A percentile compares a stretch with the other conserved stretches of the same genome.
Evolutionary conservation across 352 stramenopile species (phyloP).

Genomic region (Globisporangium abappressorium): DNA sequence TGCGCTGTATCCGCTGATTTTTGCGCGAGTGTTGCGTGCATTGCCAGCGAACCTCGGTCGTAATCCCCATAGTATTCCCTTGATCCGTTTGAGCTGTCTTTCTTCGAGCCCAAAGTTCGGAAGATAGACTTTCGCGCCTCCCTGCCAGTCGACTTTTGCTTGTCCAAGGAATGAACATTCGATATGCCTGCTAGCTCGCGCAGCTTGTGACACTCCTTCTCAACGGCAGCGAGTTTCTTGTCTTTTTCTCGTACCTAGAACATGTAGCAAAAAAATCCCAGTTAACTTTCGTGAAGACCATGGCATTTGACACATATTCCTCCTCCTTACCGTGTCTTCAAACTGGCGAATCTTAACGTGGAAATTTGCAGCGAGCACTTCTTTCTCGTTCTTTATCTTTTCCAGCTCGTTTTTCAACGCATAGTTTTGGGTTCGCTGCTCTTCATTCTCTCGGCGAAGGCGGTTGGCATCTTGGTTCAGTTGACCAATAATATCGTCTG

Average conservation of each 20-base stretch:
- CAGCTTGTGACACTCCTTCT: constrained; percentile 73
- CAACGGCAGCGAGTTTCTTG: constrained; percentile 69
- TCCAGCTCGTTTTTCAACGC: constrained; percentile 57
- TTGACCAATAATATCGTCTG: constrained; percentile 77
- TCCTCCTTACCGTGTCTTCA: constrained; percentile 46
- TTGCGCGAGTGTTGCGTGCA: constrained; percentile 56
- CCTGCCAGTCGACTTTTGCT: constrained; percentile 28
- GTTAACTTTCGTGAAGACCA: neutral
- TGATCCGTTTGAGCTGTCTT: constrained; percentile 38
- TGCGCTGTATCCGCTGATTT: constrained; percentile 74
- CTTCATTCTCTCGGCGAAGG: constrained; percentile 75
- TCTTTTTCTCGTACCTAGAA: constrained; percentile 75
- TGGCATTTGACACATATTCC: neutral
- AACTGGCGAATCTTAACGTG: constrained; percentile 83
- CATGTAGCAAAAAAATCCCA: neutral
- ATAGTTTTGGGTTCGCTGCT: constrained; percentile 43
- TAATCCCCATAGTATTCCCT: constrained; percentile 26
- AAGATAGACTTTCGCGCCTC: constrained; percentile 62
- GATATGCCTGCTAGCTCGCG: constrained; percentile 42
- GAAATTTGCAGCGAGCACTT: constrained; percentile 66
- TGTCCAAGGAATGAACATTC: constrained; percentile 20
- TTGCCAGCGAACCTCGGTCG: constrained; percentile 43
- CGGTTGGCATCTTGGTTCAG: constrained; percentile 71
- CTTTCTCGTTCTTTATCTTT: constrained; percentile 73
- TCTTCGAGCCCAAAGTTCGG: constrained; percentile 74